These are phyloP conservation scores for Picea sitchensis DNA, from an alignment of 75 land plant genomes.

Conservation along the genomic window DNA sequence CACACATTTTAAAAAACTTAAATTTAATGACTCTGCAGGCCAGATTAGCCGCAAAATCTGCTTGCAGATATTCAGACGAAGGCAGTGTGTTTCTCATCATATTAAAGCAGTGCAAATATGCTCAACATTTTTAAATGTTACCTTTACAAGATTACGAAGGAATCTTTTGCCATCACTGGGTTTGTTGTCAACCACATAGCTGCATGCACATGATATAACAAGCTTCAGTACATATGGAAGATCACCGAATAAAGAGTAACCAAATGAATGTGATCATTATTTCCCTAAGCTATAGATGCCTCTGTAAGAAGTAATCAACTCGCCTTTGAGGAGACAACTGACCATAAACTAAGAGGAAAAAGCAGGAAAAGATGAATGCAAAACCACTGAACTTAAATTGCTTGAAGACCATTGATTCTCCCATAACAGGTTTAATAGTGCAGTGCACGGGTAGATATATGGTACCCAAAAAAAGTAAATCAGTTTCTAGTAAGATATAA, in stretches of 20 bases:
- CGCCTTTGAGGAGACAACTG: not conserved
- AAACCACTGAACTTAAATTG: not conserved
- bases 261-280: not conserved
- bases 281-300: not conserved
- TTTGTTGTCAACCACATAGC: constrained; percentile 70
- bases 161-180: constrained; percentile 86
- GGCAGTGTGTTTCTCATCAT: not conserved
- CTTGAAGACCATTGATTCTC: not conserved
- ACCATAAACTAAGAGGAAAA: not conserved
- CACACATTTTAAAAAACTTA: not conserved
- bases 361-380: not conserved
- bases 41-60: constrained; percentile 5
- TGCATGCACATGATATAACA: constrained; percentile 16
- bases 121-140: constrained; percentile 18
- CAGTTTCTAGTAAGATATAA: not conserved
- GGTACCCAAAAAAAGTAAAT: not conserved
- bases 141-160: constrained; percentile 82
- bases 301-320: not conserved
- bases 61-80: not conserved
- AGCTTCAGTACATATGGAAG: not conserved
- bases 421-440: not conserved
- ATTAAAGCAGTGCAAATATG: constrained; percentile 1
- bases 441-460: not conserved
- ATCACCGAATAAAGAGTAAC: not conserved
- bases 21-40: not conserved